Percentiles rank a stretch among this genome's conserved stretches.
These are phyloP conservation scores for Leccinum subrobustum DNA, from an alignment of 1,284 basidiomycete species.

Conservation along the genomic window DNA sequence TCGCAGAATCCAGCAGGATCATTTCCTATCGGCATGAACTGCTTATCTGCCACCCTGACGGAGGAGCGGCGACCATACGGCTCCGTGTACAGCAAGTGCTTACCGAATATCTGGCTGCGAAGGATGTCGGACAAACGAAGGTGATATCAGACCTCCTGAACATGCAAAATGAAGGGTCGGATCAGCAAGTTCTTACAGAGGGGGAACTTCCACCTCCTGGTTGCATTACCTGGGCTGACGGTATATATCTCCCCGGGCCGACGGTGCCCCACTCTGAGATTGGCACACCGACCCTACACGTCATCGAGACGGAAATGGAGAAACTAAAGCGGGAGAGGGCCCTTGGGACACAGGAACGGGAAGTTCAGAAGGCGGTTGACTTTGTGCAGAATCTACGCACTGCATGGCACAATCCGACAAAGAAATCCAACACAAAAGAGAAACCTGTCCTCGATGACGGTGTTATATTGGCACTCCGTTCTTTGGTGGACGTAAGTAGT, in stretches of 20 bases:
- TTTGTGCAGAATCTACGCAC: too few relatives aligned
- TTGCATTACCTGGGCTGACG: too few relatives aligned
- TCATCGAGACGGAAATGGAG: too few relatives aligned
- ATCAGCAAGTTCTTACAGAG: not conserved
- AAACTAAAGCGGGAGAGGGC: too few relatives aligned
- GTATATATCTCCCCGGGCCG: too few relatives aligned
- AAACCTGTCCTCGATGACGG: not conserved
- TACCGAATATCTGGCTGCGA: not conserved
- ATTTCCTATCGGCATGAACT: not conserved
- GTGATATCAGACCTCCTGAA: not conserved
- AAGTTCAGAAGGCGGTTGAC: too few relatives aligned
- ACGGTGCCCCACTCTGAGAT: too few relatives aligned
- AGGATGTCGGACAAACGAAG: not conserved
- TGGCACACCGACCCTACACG: too few relatives aligned
- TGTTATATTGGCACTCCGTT: not conserved
- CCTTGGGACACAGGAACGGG: too few relatives aligned
- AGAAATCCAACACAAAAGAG: not conserved
- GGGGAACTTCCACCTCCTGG: too few relatives aligned
- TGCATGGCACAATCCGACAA: too few relatives aligned
- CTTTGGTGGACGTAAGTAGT: not conserved
- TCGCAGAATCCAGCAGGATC: not conserved
- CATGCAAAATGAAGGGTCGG: not conserved
- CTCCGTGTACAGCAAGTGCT: not conserved
- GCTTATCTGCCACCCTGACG: not conserved
- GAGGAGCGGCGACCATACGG: not conserved